Base-by-base conservation (phyloP, 108 stramenopile species). In the Cyclotella choctawhatcheeana region DNA sequence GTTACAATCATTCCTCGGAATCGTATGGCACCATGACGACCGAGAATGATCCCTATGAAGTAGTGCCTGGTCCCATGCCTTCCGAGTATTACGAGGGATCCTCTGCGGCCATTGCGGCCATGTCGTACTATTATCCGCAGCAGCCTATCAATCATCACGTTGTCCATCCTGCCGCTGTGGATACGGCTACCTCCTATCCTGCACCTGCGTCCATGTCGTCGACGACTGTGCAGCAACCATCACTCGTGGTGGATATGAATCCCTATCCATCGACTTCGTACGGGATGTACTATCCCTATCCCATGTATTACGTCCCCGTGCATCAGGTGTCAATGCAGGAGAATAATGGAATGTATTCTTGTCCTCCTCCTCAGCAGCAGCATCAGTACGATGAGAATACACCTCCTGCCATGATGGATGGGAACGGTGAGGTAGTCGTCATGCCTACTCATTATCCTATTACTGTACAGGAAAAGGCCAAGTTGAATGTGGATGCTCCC, bases 401-500 rank as follows among this genome's bases (percentile, higher is more conserved):
- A 4, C 63, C 43, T 64, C 63, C 63, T 10, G 1, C 14, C 6
- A 45, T 26, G 7, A 30, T 30, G 45, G 63, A 5, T 27, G 43
- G 35, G 2, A 29, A 47, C 5, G 27, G 21, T 60, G 33, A 1
- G 7, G 20, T 13, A 14, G 20, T 2, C 10, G 51, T 22, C 21
- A 40, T 43, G 2, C 24, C 30, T 43, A 4, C 17, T 32, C 24
- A 20, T n/a, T n/a, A n/a, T n/a, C n/a, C n/a, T n/a, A n/a, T n/a
- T n/a, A n/a, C n/a, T n/a, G n/a, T n/a, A n/a, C n/a, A n/a, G n/a
- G n/a, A n/a, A 18, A 55, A 54, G 55, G 40, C 18, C 31, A 35
- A 29, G 52, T 56, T 73, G 61, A 73, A 64, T 55, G 50, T 54
- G 14, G 62, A 73, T 64, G 71, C 71, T 25, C 71, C 71, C 20